These are phyloP conservation scores for Fusarium sacchari DNA, from an alignment of 2,329 filamentous ascomycete species.

Conservation along the genomic window DNA sequence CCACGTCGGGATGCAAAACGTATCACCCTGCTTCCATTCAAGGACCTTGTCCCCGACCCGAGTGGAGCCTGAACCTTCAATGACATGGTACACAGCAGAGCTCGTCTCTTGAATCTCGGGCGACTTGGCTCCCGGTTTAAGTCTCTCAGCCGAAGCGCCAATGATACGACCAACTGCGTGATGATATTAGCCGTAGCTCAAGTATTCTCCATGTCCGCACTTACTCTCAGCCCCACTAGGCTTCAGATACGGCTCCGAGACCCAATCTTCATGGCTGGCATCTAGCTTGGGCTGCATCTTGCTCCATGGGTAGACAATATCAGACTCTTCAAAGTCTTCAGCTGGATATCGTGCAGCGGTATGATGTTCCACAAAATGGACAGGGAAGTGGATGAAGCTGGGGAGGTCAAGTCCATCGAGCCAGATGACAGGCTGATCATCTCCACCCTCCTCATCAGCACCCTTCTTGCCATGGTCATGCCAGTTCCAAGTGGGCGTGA, in stretches of 20 bases:
- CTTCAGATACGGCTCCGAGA: conserved; percentile 47
- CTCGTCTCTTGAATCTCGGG: conserved; percentile 57
- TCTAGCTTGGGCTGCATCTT: conserved; percentile 57
- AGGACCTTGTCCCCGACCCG: conserved; percentile 50
- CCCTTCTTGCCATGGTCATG: conserved; percentile 69
- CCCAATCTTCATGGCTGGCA: neutral
- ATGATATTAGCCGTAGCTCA: neutral
- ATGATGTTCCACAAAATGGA: conserved; percentile 65
- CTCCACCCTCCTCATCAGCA: conserved; percentile 41
- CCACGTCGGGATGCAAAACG: conserved; percentile 65
- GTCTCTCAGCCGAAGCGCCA: conserved; percentile 57
- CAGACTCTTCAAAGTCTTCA: conserved; percentile 53
- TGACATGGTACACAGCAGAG: conserved; percentile 64
- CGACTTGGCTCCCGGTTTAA: conserved; percentile 52
- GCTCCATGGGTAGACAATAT: conserved; percentile 61
- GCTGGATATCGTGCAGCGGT: conserved; percentile 57
- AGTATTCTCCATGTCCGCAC: neutral
- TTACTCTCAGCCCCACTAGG: conserved; percentile 46
- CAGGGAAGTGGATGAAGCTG: conserved; percentile 58
- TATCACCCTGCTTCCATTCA: conserved; percentile 61
- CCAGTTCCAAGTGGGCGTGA: conserved; percentile 68
- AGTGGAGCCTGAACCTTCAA: conserved; percentile 56
- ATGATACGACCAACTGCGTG: conserved; percentile 50
- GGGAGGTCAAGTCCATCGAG: conserved; percentile 66
- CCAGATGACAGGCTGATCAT: conserved; percentile 62